Percentiles rank a stretch among this genome's conserved stretches.
Conservation (phyloP, 352 stramenopile genomes). For the Blastocystis sp. region DNA sequence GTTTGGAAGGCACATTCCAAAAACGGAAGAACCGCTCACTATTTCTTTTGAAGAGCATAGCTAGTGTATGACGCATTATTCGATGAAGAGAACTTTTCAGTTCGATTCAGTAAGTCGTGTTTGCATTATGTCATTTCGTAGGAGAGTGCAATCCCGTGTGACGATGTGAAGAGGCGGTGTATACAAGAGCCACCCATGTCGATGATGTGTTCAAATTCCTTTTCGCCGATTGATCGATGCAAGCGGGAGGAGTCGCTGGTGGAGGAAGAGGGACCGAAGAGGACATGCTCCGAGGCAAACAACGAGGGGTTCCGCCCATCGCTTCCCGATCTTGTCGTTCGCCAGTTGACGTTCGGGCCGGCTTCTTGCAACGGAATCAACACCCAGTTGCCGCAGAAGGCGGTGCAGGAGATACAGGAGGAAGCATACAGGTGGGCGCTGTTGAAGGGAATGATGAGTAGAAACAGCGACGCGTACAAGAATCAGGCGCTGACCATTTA, state of each 20-base stretch:
- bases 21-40: neutral
- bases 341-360: slow-evolving; percentile 23
- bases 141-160: neutral
- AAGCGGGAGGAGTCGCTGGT: neutral
- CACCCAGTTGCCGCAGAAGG: neutral
- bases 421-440: slow-evolving; percentile 34
- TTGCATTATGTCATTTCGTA: neutral
- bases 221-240: neutral
- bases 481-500: slow-evolving; percentile 44
- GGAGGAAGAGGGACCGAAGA: neutral
- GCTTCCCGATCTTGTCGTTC: slow-evolving; percentile 27
- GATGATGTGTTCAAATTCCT: neutral
- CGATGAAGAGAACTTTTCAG: slow-evolving; percentile 18
- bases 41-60: neutral
- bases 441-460: slow-evolving; percentile 5
- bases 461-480: slow-evolving; percentile 1
- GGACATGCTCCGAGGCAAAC: neutral
- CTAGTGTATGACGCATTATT: neutral
- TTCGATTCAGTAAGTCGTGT: slow-evolving; percentile 17
- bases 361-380: neutral
- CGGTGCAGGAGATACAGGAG: slow-evolving; percentile 10
- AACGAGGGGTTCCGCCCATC: neutral
- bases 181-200: neutral
- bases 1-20: neutral
- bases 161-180: neutral